phyloP scores from a whole-genome alignment of 306 rosid species.

The Prinsepia uniflora region DNA sequence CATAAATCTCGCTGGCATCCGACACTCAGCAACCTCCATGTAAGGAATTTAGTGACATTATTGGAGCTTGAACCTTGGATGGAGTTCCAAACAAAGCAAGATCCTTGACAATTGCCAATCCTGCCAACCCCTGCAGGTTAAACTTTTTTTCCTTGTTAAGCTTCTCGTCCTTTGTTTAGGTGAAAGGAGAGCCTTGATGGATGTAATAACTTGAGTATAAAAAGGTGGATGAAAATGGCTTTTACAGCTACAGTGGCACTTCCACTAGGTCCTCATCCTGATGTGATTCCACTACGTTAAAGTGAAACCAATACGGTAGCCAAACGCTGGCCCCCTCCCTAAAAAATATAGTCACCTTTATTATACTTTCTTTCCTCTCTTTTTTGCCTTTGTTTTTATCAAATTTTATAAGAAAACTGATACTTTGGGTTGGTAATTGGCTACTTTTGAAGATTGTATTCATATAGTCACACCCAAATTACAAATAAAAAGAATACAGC shows the following conservation, averaged over 20 bases:
- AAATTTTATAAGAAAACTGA: constrained; percentile 25
- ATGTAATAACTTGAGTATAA: not conserved
- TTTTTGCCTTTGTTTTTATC: constrained; percentile 20
- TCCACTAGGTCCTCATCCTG: constrained; percentile 30
- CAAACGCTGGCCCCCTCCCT: constrained; percentile 35
- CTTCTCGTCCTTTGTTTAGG: too few relatives aligned
- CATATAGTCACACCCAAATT: constrained; percentile 15
- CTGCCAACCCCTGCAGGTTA: too few relatives aligned
- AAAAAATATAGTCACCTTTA: constrained; percentile 41
- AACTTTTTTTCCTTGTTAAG: not conserved
- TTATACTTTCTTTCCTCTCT: constrained; percentile 21
- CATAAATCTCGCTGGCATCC: too few relatives aligned
- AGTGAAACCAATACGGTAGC: constrained; percentile 35
- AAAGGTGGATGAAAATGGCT: not conserved
- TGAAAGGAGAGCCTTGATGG: not conserved
- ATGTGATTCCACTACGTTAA: constrained; percentile 58
- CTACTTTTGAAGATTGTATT: constrained; percentile 22
- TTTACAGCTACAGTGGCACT: constrained; percentile 23
- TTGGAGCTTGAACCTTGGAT: too few relatives aligned
- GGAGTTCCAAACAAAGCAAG: too few relatives aligned
- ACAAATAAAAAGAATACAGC: constrained; percentile 2
- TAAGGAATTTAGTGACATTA: too few relatives aligned
- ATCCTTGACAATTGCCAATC: too few relatives aligned
- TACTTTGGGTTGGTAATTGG: constrained; percentile 32
- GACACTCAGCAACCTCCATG: too few relatives aligned